phyloP scores from a whole-genome alignment of 2,329 filamentous ascomycete genomes.

The Penicillium brasilianum region DNA sequence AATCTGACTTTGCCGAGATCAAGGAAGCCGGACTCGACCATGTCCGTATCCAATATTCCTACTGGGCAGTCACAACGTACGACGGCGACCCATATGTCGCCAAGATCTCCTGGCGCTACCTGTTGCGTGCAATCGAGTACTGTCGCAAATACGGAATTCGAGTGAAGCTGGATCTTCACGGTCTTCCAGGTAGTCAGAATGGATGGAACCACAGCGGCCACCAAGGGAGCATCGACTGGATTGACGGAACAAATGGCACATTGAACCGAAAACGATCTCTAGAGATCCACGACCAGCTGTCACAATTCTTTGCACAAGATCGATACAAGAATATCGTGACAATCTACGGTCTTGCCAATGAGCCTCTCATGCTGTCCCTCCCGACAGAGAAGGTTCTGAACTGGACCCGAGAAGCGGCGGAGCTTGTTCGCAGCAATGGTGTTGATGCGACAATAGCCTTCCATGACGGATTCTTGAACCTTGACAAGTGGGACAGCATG shows the following conservation, averaged over 20 bases:
- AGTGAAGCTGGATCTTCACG: constrained; percentile 91
- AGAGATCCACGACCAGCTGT: constrained; percentile 84
- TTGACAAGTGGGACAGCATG: constrained; percentile 87
- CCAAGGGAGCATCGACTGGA: constrained; percentile 80
- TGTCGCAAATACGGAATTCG: constrained; percentile 88
- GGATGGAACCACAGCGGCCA: constrained; percentile 96
- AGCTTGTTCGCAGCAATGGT: constrained; percentile 76
- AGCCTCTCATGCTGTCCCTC: constrained; percentile 83
- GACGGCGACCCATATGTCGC: constrained; percentile 85
- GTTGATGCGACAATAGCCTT: constrained; percentile 76
- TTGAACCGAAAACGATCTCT: constrained; percentile 80
- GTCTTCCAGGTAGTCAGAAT: constrained; percentile 90
- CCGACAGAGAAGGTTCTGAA: constrained; percentile 68
- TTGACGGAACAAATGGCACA: constrained; percentile 84
- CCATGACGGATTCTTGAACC: constrained; percentile 92
- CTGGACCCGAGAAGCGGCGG: constrained; percentile 79
- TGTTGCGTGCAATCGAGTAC: constrained; percentile 91
- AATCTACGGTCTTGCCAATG: constrained; percentile 94
- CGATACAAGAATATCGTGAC: constrained; percentile 90
- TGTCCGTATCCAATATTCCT: constrained; percentile 92
- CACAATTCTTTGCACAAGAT: constrained; percentile 89
- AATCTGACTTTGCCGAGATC: constrained; percentile 83
- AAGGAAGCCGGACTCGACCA: constrained; percentile 89
- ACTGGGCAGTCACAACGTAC: constrained; percentile 91
- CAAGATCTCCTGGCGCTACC: constrained; percentile 88